Evolutionary conservation across 2,329 filamentous ascomycete genomes (phyloP).

Genomic region (Fusarium drepaniforme): DNA sequence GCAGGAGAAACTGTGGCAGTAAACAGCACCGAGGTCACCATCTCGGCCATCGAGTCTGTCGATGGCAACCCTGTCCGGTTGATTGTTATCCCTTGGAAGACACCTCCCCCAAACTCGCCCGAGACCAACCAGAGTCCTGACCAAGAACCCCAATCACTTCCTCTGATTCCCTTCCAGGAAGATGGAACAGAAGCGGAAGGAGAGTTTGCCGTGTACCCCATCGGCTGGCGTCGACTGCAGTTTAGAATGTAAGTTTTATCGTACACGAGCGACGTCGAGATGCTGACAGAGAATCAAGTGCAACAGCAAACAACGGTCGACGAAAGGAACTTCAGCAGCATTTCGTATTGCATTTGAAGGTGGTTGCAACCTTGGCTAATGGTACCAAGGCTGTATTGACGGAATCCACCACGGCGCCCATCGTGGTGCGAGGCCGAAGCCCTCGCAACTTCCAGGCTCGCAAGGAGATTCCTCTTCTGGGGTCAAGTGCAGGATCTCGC

Average conservation of each 20-base stretch:
- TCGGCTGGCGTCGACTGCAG: slow-evolving; percentile 93
- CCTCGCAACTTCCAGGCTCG: slow-evolving; percentile 94
- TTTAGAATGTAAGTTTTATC: slow-evolving; percentile 77
- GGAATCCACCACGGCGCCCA: slow-evolving; percentile 88
- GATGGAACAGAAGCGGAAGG: slow-evolving; percentile 72
- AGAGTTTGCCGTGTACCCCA: slow-evolving; percentile 90
- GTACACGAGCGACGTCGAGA: background rate
- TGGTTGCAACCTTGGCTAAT: slow-evolving; percentile 85
- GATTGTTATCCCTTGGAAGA: slow-evolving; percentile 98
- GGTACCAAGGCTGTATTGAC: slow-evolving; percentile 85
- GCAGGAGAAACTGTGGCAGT: slow-evolving; percentile 88
- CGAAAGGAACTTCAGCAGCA: slow-evolving; percentile 97
- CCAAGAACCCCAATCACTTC: slow-evolving; percentile 87
- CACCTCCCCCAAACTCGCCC: slow-evolving; percentile 83
- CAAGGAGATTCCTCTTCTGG: slow-evolving; percentile 90
- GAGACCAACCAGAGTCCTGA: slow-evolving; percentile 75
- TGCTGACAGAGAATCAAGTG: slow-evolving; percentile 60
- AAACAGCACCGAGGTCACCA: slow-evolving; percentile 84
- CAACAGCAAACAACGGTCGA: slow-evolving; percentile 95
- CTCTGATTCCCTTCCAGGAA: slow-evolving; percentile 76
- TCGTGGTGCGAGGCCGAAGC: slow-evolving; percentile 93
- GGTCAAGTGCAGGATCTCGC: slow-evolving; percentile 80
- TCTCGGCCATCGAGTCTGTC: slow-evolving; percentile 94
- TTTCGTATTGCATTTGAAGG: slow-evolving; percentile 90
- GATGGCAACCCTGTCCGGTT: slow-evolving; percentile 93